These are phyloP conservation scores for Exserohilum turcica DNA, from an alignment of 2,329 filamentous ascomycete species.

Conservation along the genomic window DNA sequence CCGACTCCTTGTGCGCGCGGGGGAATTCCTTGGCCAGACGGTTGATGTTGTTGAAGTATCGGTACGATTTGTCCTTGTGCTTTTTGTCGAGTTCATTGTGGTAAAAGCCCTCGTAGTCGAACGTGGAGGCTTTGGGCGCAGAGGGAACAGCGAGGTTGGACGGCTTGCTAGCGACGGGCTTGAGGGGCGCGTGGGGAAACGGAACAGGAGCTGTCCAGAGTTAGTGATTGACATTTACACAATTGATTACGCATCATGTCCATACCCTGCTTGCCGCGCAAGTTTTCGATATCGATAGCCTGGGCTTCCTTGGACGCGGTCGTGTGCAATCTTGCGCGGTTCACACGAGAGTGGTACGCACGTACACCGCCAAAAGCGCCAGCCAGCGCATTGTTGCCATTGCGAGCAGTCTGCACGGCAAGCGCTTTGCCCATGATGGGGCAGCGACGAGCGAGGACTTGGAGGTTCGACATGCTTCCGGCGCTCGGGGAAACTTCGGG, in stretches of 20 bases:
- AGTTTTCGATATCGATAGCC: conserved; percentile 65
- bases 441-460: conserved; percentile 91
- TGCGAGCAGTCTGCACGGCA: conserved; percentile 72
- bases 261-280: conserved; percentile 51
- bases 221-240: conserved; percentile 17
- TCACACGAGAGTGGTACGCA: conserved; percentile 56
- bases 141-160: conserved; percentile 52
- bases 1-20: conserved; percentile 83
- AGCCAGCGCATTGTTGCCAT: conserved; percentile 52
- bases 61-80: conserved; percentile 99
- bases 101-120: conserved; percentile 93
- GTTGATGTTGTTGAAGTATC: conserved; percentile 99
- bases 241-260: not conserved
- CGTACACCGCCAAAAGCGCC: conserved; percentile 57
- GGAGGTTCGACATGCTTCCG: conserved; percentile 94
- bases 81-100: conserved; percentile 91
- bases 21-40: conserved; percentile 95
- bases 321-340: conserved; percentile 80
- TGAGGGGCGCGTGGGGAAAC: conserved; percentile 37
- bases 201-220: conserved; percentile 32
- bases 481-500: conserved; percentile 75
- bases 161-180: conserved; percentile 27
- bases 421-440: conserved; percentile 99
- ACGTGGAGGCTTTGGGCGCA: conserved; percentile 62
- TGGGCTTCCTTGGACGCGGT: conserved; percentile 77